phyloP scores from a whole-genome alignment of 768 basidiomycete species.

The Serendipita vermifera region DNA sequence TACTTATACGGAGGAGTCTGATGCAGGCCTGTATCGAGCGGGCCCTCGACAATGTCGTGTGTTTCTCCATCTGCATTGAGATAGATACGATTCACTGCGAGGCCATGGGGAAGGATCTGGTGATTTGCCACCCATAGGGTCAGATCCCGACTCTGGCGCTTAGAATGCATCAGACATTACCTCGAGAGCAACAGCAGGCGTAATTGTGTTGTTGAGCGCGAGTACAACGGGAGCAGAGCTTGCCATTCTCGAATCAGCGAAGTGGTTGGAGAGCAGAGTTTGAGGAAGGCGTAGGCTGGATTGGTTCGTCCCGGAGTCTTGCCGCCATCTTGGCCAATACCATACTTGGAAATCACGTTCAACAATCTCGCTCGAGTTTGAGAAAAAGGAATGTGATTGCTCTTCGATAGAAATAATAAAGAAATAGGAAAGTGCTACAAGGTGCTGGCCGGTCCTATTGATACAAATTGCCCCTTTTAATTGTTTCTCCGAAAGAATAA shows the following conservation, averaged over 20 bases:
- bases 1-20: slow-evolving; percentile 40
- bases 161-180: no score
- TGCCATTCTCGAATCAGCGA: background rate
- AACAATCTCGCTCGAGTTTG: no score
- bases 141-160: background rate
- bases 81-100: slow-evolving; percentile 55
- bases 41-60: slow-evolving; percentile 65
- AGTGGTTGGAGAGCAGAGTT: background rate
- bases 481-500: no score
- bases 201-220: slow-evolving; percentile 7
- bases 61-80: slow-evolving; percentile 58
- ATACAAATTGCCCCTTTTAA: no score
- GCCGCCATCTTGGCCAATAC: no score
- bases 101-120: slow-evolving; percentile 52
- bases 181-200: slow-evolving; percentile 7
- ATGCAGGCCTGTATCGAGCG: slow-evolving; percentile 49
- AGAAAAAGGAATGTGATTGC: background rate
- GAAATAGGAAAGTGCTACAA: background rate
- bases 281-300: no score
- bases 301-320: no score
- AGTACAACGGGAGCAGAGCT: slow-evolving; percentile 5
- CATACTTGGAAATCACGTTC: no score
- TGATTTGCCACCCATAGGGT: background rate
- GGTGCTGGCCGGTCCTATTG: no score
- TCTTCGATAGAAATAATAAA: background rate